Base-by-base conservation (phyloP, 768 basidiomycete species). In the Pluteus cervinus region DNA sequence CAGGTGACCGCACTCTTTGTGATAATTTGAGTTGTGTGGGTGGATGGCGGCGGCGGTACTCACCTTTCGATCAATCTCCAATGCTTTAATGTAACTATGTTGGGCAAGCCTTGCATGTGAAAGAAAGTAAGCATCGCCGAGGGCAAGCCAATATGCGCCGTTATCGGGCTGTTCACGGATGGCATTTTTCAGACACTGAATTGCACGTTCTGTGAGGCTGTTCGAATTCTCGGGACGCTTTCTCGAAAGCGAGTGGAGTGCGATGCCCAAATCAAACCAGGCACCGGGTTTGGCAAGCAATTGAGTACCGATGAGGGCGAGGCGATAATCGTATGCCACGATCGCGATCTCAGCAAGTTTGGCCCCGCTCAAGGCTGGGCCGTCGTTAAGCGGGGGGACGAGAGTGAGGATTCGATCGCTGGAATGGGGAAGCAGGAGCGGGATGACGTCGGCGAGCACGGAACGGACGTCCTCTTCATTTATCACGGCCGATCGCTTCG, bases 31-130 rank as follows among this genome's bases (percentile, higher is more conserved):
- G 31, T 15, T 18, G n/a, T 33, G 3, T 7, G 7, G 10, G n/a
- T 9, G 29, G n/a, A 14, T 15, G 7, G 20, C 17, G 11, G 17
- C 21, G 14, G 9, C 20, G 33, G 20, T 32, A 29, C 38, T 28
- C 44, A 86, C 89, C 70, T 94, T 94, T 0, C 75, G 58, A 53
- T 97, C 81, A 25, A 87, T 65, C 49, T 97, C 93, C 31, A 98
- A 58, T 4, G 92, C 84, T 41, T 77, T 84, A 53, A 97, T 79
- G 50, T 89, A 96, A 4, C 89, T 86, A 61, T 98, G 91, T 57
- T 99, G 94, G 3, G 89, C 81, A 1, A 77, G 66, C 48, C 79
- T 83, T 0, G 84, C 73, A 29, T 85, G 78, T 10, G 62, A 65
- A 6, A 70, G 49, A 50, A 90, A 86, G 41, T 81, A 68, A 11